Evolutionary conservation across 73 alveolate genomes (phyloP), one percentile per base, ranked within the genome.

Genomic region (Diophrys sp.): DNA sequence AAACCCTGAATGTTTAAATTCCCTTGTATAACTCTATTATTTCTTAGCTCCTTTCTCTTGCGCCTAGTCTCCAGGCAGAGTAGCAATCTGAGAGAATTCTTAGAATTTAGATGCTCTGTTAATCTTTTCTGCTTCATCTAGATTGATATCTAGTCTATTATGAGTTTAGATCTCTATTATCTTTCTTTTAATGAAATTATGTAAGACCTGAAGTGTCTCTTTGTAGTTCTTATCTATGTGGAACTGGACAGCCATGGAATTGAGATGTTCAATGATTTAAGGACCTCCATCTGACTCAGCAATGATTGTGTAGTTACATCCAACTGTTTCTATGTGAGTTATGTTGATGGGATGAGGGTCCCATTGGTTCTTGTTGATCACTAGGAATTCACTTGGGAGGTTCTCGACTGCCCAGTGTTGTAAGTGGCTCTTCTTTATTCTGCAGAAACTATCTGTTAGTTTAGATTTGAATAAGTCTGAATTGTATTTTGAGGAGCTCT

Each of bases 231-330:
- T 87, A 32, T 92, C 91, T 5, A 91, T 75, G 66, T 92, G 96
- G 84, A 96, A 96, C 79, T 90, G 85, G 14, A 84, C 90, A n/a
- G 96, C 98, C 14, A 94, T 71, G 24, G 94, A 86, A 84, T 96
- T 94, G n/a, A 81, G 91, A 74, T 93, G 97, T 54, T 89, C 96
- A 27, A 95, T 90, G 26, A 95, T 83, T 30, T 87, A 71, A 14
- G 97, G 95, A 23, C 98, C 98, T 82, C 87, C 90, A 1, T 82
- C 89, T 34, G 96, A 82, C 73, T 94, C 97, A 57, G 98, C 98
- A 25, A 96, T 75, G 2, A 86, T 79, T 62, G 80, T 85, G 74
- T 93, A 96, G 71, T 93, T 93, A 0, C 55, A 74, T 76, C 81
- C 82, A 68, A 86, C 81, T 0, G 56, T 33, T 31, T 79, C 82